Evolutionary conservation across 192 early-diverging fungal genomes (phyloP).

Genomic region (Rhizoclosmatium globosum): DNA sequence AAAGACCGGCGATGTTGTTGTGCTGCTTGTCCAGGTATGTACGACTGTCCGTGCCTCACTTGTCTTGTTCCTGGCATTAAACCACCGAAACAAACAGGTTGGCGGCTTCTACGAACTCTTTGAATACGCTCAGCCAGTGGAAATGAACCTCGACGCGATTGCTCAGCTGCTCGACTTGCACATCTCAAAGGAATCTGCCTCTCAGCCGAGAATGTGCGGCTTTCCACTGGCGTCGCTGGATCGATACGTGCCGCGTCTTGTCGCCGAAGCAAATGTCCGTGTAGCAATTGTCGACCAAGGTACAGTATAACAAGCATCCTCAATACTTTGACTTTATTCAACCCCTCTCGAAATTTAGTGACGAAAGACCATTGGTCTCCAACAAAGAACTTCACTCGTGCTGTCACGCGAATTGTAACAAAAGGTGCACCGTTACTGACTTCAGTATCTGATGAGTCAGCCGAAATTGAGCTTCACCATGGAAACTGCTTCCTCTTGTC

Average conservation of each 20-base stretch:
- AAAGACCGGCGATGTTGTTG: not conserved
- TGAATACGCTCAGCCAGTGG: conserved; percentile 17
- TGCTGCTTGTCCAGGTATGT: not conserved
- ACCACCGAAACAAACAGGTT: conserved; percentile 43
- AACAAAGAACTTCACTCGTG: conserved; percentile 59
- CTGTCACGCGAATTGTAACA: conserved; percentile 82
- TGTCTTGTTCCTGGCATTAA: not conserved
- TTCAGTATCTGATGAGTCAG: conserved; percentile 59
- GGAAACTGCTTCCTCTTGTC: conserved; percentile 55
- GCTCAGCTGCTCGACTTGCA: conserved; percentile 33
- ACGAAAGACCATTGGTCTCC: not conserved
- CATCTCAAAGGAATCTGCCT: conserved; percentile 15
- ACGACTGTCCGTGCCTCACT: not conserved
- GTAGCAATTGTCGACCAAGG: conserved; percentile 60
- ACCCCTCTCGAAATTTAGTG: not conserved
- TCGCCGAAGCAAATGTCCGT: conserved; percentile 38
- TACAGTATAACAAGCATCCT: conserved; percentile 22
- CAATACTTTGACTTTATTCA: not conserved
- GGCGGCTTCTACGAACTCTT: conserved; percentile 64
- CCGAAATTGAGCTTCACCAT: not conserved
- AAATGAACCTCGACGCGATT: conserved; percentile 38
- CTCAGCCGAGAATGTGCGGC: conserved; percentile 38
- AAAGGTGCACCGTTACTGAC: conserved; percentile 81
- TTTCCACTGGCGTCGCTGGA: conserved; percentile 45
- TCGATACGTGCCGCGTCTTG: conserved; percentile 43